Evolutionary conservation across 768 basidiomycete genomes (phyloP).

Genomic region (Pulveroboletus sp.): DNA sequence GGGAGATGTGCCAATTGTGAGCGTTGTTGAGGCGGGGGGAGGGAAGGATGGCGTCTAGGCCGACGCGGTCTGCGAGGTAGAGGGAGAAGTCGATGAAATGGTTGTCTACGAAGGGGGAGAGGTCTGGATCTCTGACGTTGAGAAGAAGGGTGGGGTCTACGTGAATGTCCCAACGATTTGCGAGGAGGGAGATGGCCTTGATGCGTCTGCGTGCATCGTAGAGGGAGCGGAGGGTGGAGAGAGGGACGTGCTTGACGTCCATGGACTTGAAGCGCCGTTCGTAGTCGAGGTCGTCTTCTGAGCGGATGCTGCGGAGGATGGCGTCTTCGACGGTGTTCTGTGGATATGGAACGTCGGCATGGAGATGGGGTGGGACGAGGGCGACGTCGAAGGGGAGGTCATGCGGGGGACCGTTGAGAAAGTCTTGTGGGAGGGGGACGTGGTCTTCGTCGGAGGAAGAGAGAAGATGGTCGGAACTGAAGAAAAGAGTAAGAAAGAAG

Average conservation of each 20-base stretch:
- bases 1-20: rapidly evolving
- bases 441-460: neutral
- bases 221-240: neutral
- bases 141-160: too few relatives aligned
- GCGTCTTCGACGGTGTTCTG: neutral
- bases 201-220: too few relatives aligned
- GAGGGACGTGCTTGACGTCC: neutral
- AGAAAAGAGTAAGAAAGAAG: neutral
- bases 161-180: too few relatives aligned
- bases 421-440: neutral
- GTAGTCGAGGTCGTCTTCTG: neutral
- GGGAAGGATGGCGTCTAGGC: neutral
- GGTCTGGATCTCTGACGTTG: too few relatives aligned
- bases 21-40: neutral
- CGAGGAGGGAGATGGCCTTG: neutral
- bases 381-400: neutral
- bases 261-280: neutral
- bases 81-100: slow-evolving; percentile 4
- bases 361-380: neutral
- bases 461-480: neutral
- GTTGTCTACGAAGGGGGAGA: too few relatives aligned
- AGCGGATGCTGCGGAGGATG: neutral
- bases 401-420: neutral
- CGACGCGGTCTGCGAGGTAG: neutral
- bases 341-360: neutral